These are phyloP conservation scores for Candida nanaspora DNA, from an alignment of 805 yeast genomes.

Conservation along the genomic window DNA sequence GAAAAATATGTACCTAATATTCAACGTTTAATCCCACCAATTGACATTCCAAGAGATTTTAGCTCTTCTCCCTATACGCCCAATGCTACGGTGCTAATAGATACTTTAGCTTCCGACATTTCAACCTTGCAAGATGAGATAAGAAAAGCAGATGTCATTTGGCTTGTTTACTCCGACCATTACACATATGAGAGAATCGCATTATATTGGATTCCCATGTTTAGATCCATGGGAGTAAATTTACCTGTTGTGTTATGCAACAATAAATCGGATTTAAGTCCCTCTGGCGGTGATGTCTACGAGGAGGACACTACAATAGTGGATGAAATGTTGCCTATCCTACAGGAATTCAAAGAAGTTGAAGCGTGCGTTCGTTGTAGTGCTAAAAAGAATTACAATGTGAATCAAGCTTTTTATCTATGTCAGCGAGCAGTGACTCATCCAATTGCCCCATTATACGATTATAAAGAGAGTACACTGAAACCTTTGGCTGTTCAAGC, in stretches of 20 bases:
- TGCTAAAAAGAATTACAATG: constrained; percentile 77
- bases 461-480: constrained; percentile 78
- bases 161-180: constrained; percentile 93
- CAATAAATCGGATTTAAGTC: constrained; percentile 37
- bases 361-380: constrained; percentile 88
- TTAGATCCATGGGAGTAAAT: constrained; percentile 89
- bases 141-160: constrained; percentile 80
- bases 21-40: constrained; percentile 74
- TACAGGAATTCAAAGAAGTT: constrained; percentile 88
- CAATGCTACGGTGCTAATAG: constrained; percentile 65
- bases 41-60: constrained; percentile 72
- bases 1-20: constrained; percentile 73
- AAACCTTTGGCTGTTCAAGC: constrained; percentile 77
- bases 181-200: constrained; percentile 91
- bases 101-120: constrained; percentile 68
- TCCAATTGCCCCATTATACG: constrained; percentile 89
- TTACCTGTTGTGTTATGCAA: constrained; percentile 88
- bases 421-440: constrained; percentile 91
- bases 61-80: constrained; percentile 53
- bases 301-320: constrained; percentile 43
- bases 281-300: no score
- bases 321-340: constrained; percentile 79
- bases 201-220: constrained; percentile 89
- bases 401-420: constrained; percentile 84
- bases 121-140: constrained; percentile 60